Percentiles rank a stretch among this genome's conserved stretches.
These are phyloP conservation scores for Pestalotiopsis sp. DNA, from an alignment of 2,329 filamentous ascomycete species.

Conservation along the genomic window DNA sequence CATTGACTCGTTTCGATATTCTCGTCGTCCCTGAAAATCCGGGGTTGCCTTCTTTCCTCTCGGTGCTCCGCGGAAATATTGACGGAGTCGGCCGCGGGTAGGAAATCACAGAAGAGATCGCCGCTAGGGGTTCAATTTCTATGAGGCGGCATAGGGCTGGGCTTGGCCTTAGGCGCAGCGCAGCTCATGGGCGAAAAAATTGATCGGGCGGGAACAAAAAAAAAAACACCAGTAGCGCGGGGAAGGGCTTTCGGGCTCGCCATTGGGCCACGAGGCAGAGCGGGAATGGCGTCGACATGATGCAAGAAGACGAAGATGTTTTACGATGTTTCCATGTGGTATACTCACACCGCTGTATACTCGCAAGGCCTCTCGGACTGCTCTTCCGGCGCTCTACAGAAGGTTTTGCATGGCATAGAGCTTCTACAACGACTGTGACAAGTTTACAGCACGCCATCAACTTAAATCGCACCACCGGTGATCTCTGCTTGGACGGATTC, in stretches of 20 bases:
- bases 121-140: neutral
- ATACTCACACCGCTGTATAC: neutral
- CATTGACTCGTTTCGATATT: neutral
- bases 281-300: neutral
- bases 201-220: neutral
- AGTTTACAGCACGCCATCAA: neutral
- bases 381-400: neutral
- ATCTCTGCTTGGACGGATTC: neutral
- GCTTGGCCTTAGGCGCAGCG: too few species aligned
- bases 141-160: neutral
- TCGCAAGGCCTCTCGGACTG: neutral
- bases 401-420: neutral
- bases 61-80: conserved; percentile 6
- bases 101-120: neutral
- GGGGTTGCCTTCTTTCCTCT: neutral
- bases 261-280: neutral
- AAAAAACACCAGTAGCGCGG: neutral
- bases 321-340: neutral
- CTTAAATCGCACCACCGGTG: neutral
- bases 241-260: neutral
- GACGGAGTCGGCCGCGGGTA: conserved; percentile 1
- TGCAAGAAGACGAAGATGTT: neutral
- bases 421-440: neutral
- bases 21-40: neutral
- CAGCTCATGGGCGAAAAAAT: too few species aligned